Evolutionary conservation across 2,329 filamentous ascomycete species (phyloP).

Genomic region (Trichoderma pleuroti): DNA sequence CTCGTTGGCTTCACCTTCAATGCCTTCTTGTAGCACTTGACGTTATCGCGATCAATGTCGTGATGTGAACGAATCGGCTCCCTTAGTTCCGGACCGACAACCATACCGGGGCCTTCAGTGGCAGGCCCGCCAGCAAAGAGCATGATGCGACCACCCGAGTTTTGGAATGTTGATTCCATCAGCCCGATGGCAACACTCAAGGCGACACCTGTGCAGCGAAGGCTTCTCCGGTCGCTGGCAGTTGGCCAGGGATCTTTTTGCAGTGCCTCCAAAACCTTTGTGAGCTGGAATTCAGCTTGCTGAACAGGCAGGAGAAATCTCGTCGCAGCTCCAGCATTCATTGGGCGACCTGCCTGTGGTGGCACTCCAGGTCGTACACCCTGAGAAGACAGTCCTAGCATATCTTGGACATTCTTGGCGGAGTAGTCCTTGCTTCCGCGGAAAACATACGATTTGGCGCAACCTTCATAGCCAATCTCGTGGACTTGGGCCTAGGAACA

Average conservation of each 20-base stretch:
- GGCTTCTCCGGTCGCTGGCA: slow-evolving; percentile 81
- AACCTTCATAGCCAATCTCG: slow-evolving; percentile 96
- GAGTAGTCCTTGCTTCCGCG: slow-evolving; percentile 95
- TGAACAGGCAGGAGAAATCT: slow-evolving; percentile 92
- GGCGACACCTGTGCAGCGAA: slow-evolving; percentile 94
- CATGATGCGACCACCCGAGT: slow-evolving; percentile 94
- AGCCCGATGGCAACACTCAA: slow-evolving; percentile 90
- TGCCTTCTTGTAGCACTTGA: slow-evolving; percentile 99
- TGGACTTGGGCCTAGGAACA: slow-evolving; percentile 78
- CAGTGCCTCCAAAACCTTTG: slow-evolving; percentile 89
- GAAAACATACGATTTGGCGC: slow-evolving; percentile 98
- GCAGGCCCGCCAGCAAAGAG: slow-evolving; percentile 92
- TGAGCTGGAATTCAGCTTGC: slow-evolving; percentile 95
- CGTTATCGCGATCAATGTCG: slow-evolving; percentile 97
- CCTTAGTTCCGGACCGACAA: slow-evolving; percentile 90
- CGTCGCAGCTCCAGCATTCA: slow-evolving; percentile 75
- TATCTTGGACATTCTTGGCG: slow-evolving; percentile 99
- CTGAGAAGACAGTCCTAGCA: slow-evolving; percentile 79
- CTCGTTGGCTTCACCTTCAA: slow-evolving; percentile 63
- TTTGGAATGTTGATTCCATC: slow-evolving; percentile 92
- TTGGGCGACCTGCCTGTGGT: slow-evolving; percentile 69
- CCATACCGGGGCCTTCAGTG: slow-evolving; percentile 94
- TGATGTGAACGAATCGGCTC: slow-evolving; percentile 98
- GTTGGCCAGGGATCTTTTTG: slow-evolving; percentile 98
- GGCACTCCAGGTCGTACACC: slow-evolving; percentile 72